A percentile compares a stretch with the other conserved stretches of the same genome.
phyloP scores from a whole-genome alignment of 2,329 filamentous ascomycete species.

The Davidsoniella eucalypti region DNA sequence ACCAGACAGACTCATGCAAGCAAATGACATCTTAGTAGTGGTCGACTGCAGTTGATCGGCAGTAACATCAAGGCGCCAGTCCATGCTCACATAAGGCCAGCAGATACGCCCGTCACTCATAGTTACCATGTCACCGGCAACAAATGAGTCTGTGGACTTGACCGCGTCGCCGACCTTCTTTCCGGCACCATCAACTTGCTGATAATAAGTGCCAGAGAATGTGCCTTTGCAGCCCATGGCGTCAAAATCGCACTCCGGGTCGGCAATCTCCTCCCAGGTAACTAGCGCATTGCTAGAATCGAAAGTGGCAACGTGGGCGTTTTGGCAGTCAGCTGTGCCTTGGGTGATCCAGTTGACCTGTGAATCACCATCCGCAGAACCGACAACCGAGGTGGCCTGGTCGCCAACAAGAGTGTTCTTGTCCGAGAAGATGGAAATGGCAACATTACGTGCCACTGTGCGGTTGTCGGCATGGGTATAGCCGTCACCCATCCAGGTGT shows the following conservation, averaged over 20 bases:
- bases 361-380: constrained; percentile 34
- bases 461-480: constrained; percentile 36
- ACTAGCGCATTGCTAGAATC: constrained; percentile 35
- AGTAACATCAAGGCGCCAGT: constrained; percentile 28
- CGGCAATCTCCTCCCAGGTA: constrained; percentile 43
- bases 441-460: constrained; percentile 42
- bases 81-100: constrained; percentile 44
- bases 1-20: constrained; percentile 22
- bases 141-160: constrained; percentile 34
- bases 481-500: constrained; percentile 40
- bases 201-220: constrained; percentile 43
- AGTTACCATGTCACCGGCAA: constrained; percentile 46
- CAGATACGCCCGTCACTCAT: constrained; percentile 41
- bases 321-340: constrained; percentile 35
- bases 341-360: constrained; percentile 44
- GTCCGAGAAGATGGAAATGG: constrained; percentile 38
- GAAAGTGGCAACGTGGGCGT: constrained; percentile 41
- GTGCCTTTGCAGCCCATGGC: constrained; percentile 44
- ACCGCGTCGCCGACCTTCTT: constrained; percentile 34
- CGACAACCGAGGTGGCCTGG: constrained; percentile 37
- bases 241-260: constrained; percentile 36
- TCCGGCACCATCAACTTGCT: constrained; percentile 35
- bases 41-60: constrained; percentile 14
- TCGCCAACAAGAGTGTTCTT: constrained; percentile 38
- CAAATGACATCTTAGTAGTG: constrained; percentile 34